Evolutionary conservation across 495 filamentous ascomycete species (phyloP).

Genomic region (Parathielavia hyrcaniae): DNA sequence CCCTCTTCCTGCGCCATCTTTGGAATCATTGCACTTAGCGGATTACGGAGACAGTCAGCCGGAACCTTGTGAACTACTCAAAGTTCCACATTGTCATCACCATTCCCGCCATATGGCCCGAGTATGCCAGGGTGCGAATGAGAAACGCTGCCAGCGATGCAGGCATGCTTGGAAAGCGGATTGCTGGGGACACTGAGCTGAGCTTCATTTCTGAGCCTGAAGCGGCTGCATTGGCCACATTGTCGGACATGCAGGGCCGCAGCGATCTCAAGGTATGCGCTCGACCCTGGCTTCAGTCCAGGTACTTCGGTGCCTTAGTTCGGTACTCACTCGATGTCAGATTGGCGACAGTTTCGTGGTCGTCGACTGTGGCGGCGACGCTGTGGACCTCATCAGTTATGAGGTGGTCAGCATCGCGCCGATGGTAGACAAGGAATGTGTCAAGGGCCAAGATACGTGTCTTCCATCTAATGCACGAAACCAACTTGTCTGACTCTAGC

Average conservation of each 20-base stretch:
- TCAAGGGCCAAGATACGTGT: slow-evolving; percentile 18
- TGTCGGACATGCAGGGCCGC: slow-evolving; percentile 16
- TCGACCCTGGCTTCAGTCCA: no score
- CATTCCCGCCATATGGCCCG: slow-evolving; percentile 30
- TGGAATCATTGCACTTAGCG: slow-evolving; percentile 21
- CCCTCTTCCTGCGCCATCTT: slow-evolving; percentile 24
- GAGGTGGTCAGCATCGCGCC: not conserved
- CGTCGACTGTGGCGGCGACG: slow-evolving; percentile 25
- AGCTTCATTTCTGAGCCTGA: slow-evolving; percentile 29
- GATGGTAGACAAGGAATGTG: slow-evolving; percentile 19
- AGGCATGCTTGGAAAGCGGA: slow-evolving; percentile 19
- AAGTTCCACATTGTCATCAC: slow-evolving; percentile 29
- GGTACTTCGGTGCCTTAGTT: no score
- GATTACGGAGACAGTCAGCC: slow-evolving; percentile 15
- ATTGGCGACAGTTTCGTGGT: slow-evolving; percentile 22
- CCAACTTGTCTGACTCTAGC: not conserved
- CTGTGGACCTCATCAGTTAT: slow-evolving; percentile 26
- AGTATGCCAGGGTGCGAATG: slow-evolving; percentile 22
- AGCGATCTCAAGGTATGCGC: slow-evolving; percentile 3
- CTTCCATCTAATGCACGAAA: not conserved
- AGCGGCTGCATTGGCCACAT: slow-evolving; percentile 24
- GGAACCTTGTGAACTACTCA: slow-evolving; percentile 4
- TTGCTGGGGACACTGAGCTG: slow-evolving; percentile 11
- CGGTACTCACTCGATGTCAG: no score
- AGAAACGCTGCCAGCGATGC: slow-evolving; percentile 15